A percentile compares a stretch with the other conserved stretches of the same genome.
These are phyloP conservation scores for Fusarium xyrophilum DNA, from an alignment of 2,329 filamentous ascomycete genomes.

Conservation along the genomic window DNA sequence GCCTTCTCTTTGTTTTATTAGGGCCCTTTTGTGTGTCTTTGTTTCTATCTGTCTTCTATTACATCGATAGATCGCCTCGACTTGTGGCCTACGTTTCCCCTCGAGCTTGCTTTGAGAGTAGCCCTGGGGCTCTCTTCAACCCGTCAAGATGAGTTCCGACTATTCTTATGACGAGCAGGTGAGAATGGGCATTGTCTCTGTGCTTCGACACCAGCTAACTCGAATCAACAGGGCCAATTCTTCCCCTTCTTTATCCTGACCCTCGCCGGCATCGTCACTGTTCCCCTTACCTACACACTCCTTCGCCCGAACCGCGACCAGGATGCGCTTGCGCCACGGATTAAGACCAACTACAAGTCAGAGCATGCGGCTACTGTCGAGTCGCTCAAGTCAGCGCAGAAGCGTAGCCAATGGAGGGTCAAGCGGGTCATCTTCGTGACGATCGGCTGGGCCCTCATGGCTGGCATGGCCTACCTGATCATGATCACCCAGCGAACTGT, in stretches of 20 bases:
- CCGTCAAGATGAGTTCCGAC: slow-evolving; percentile 80
- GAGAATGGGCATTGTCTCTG: neutral
- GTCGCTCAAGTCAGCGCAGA: slow-evolving; percentile 81
- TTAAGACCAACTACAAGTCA: slow-evolving; percentile 81
- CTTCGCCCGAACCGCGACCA: slow-evolving; percentile 78
- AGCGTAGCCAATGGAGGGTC: slow-evolving; percentile 85
- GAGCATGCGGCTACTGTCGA: slow-evolving; percentile 85
- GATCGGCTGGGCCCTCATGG: slow-evolving; percentile 82
- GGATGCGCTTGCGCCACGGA: slow-evolving; percentile 80
- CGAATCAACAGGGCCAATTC: slow-evolving; percentile 76
- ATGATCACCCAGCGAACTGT: slow-evolving; percentile 73
- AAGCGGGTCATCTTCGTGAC: slow-evolving; percentile 82
- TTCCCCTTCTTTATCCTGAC: slow-evolving; percentile 99
- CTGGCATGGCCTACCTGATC: slow-evolving; percentile 91
- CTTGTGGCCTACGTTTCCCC: slow-evolving; percentile 29
- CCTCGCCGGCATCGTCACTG: slow-evolving; percentile 82
- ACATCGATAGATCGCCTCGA: slow-evolving; percentile 3
- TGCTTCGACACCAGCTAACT: slow-evolving; percentile 4
- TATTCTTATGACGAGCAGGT: slow-evolving; percentile 98
- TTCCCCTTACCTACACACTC: slow-evolving; percentile 89
- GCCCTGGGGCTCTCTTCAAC: slow-evolving; percentile 47
- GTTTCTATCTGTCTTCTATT: slow-evolving; percentile 7
- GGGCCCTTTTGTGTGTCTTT: slow-evolving; percentile 18
- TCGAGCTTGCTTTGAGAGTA: slow-evolving; percentile 36
- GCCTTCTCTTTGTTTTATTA: slow-evolving; percentile 5